Evolutionary conservation across 1,139 yeast species (phyloP), one percentile per base, ranked within the genome.

Genomic region (Blastobotrys persicus): DNA sequence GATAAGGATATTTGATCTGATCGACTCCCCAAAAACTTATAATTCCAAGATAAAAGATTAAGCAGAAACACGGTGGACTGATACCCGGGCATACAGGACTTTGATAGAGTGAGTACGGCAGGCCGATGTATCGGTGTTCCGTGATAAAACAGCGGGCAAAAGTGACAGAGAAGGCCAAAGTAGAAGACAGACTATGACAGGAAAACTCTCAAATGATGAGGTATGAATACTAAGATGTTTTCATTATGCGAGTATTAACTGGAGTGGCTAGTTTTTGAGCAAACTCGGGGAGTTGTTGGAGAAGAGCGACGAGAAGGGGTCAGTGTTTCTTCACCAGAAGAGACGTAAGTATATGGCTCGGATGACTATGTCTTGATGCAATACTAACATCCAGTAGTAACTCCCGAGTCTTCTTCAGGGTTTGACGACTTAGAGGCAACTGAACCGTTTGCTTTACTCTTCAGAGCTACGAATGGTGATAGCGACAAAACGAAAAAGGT

Each of bases 381-480:
- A 5, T 13, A 12, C 13, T 14, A 38, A 28, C 11, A 31, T 31
- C n/a, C 16, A 9, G 9, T 23, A 46, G 51, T 50, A 11, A 23
- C 46, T 11, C n/a, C 31, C n/a, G 46, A 34, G 11, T 13, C 31
- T 9, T 48, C 44, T 13, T 34, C 41, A 41, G 50, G 43, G 23
- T 35, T 34, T 26, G 48, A 6, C 7, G 55, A 50, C 13, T 37
- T 31, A 12, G 42, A 45, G 38, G 46, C 46, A 7, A 19, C 55
- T 12, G 51, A 50, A 13, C 47, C 56, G 5, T 54, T 46, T 35
- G 48, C 56, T 2, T 52, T 64, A 9, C 50, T 64, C 28, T 60
- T 64, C 48, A 55, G 68, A 40, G 67, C 85, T 42, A 75, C 88
- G 37, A 80, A 84, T 60, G 88, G 88, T n/a, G 67, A 67, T 28